A percentile compares a stretch with the other conserved stretches of the same genome.
These are phyloP conservation scores for Botrytis fragariae DNA, from an alignment of 2,329 filamentous ascomycete genomes.

Conservation along the genomic window DNA sequence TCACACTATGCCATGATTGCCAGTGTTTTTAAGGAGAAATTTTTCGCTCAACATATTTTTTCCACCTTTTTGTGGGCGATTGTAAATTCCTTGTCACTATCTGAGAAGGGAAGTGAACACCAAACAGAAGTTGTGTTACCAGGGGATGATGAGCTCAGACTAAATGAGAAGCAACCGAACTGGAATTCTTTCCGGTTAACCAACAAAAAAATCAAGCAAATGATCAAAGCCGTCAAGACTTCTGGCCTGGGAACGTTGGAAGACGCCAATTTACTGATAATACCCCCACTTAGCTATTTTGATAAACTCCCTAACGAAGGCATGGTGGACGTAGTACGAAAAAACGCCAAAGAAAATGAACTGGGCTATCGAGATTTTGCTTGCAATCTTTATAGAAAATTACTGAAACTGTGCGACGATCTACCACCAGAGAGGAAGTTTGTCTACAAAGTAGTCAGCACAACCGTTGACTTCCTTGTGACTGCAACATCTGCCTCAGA, in stretches of 20 bases:
- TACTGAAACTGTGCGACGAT: no score
- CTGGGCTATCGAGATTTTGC: not conserved
- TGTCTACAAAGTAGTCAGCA: no score
- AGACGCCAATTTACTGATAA: not conserved
- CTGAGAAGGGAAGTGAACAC: fast-evolving
- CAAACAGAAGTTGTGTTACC: not conserved
- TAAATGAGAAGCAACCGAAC: not conserved
- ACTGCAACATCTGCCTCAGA: no score
- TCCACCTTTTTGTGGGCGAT: not conserved
- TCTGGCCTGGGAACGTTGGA: not conserved
- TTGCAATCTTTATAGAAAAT: no score
- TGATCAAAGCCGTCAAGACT: not conserved
- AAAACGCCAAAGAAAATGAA: not conserved
- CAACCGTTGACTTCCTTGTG: no score
- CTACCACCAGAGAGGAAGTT: no score
- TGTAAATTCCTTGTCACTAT: not conserved
- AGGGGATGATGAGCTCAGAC: not conserved
- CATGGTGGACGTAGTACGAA: not conserved
- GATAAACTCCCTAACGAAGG: not conserved
- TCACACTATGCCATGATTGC: no score
- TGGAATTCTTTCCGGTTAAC: not conserved
- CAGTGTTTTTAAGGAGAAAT: no score
- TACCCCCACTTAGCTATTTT: not conserved
- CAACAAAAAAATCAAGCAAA: not conserved
- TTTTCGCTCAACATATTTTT: not conserved